Percentiles rank a stretch among this genome's conserved stretches.
Evolutionary conservation across 1,139 yeast species (phyloP).

Genomic region (Blastobotrys buckinghamii): DNA sequence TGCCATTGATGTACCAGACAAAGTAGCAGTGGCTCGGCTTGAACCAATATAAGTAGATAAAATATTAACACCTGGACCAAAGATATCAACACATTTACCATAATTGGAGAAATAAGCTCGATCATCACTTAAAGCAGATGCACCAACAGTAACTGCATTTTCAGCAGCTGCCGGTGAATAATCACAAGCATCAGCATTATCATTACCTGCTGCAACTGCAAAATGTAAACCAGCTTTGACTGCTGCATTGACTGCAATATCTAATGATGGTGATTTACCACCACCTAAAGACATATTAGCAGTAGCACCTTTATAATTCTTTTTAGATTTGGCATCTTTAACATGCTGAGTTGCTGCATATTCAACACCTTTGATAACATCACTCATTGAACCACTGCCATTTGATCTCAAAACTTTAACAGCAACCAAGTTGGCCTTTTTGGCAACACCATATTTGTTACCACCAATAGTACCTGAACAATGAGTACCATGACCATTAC

Average conservation of each 20-base stretch:
- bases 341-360: conserved; percentile 38
- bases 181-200: conserved; percentile 56
- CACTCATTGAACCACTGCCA: conserved; percentile 47
- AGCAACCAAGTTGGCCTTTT: conserved; percentile 56
- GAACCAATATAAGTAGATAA: conserved; percentile 72
- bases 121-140: conserved; percentile 44
- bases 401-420: conserved; percentile 47
- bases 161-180: conserved; percentile 58
- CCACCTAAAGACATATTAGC: conserved; percentile 62
- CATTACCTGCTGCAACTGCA: conserved; percentile 65
- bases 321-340: conserved; percentile 32
- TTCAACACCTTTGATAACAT: conserved; percentile 45
- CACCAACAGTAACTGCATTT: conserved; percentile 58
- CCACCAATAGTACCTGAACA: conserved; percentile 60
- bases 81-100: conserved; percentile 61
- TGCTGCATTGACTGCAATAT: conserved; percentile 53
- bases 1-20: conserved; percentile 99
- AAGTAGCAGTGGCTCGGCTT: conserved; percentile 73
- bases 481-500: conserved; percentile 83
- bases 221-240: conserved; percentile 55
- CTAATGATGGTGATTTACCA: conserved; percentile 48
- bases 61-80: conserved; percentile 53
- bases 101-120: conserved; percentile 57
- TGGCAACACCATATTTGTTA: conserved; percentile 55
- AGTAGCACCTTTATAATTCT: conserved; percentile 51